These are phyloP conservation scores for Nemania bipapillata DNA, from an alignment of 2,329 filamentous ascomycete genomes.

Conservation along the genomic window DNA sequence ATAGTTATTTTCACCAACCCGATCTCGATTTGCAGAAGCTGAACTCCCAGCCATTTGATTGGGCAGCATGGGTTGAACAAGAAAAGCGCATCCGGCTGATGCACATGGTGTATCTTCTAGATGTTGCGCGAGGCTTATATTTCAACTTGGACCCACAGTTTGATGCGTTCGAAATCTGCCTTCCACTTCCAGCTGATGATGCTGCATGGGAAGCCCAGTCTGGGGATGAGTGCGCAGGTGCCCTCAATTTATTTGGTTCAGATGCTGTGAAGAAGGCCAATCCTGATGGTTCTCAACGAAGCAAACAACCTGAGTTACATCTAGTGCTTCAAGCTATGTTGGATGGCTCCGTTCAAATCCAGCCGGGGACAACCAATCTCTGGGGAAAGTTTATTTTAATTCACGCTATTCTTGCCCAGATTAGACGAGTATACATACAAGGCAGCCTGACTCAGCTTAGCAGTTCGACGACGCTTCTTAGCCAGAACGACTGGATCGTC, in stretches of 20 bases:
- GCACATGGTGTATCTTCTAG: conserved; percentile 72
- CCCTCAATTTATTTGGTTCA: conserved; percentile 71
- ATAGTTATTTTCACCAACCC: conserved; percentile 71
- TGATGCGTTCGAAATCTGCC: conserved; percentile 70
- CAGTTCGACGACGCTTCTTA: conserved; percentile 65
- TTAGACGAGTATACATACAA: conserved; percentile 59
- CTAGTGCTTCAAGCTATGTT: conserved; percentile 71
- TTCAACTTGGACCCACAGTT: conserved; percentile 75
- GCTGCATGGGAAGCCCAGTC: conserved; percentile 76
- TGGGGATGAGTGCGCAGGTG: conserved; percentile 69
- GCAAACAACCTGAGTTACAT: conserved; percentile 72
- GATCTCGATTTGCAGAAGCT: conserved; percentile 60
- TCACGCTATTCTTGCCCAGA: conserved; percentile 73
- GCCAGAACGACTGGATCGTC: conserved; percentile 68
- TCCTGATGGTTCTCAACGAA: conserved; percentile 68
- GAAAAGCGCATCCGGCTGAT: conserved; percentile 74
- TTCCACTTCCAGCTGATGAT: conserved; percentile 78
- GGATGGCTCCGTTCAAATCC: conserved; percentile 67
- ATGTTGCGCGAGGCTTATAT: conserved; percentile 73
- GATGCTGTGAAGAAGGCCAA: conserved; percentile 67
- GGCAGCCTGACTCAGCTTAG: conserved; percentile 53
- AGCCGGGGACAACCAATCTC: conserved; percentile 73
- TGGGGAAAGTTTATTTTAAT: conserved; percentile 80
- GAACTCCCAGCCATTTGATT: conserved; percentile 68
- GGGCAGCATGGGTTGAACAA: conserved; percentile 75